These are phyloP conservation scores for Tilletia setariae DNA, from an alignment of 1,284 basidiomycete genomes.

Conservation along the genomic window DNA sequence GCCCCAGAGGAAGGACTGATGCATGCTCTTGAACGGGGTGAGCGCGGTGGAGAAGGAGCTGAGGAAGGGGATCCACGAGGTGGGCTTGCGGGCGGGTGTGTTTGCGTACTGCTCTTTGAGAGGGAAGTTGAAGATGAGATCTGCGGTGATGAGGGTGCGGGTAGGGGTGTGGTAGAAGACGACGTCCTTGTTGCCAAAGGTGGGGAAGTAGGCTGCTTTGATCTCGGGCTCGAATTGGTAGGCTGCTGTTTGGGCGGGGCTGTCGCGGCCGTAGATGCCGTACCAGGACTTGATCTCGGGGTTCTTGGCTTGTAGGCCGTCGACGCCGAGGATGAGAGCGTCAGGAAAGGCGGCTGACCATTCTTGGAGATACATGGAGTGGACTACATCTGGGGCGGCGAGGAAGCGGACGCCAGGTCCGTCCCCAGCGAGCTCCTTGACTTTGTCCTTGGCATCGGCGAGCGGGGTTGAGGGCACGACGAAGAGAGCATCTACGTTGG, in stretches of 20 bases:
- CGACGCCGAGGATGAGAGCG: slow-evolving; percentile 56
- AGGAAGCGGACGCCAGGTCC: slow-evolving; percentile 59
- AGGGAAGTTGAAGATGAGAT: slow-evolving; percentile 82
- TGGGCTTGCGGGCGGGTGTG: slow-evolving; percentile 27
- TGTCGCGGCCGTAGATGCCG: slow-evolving; percentile 42
- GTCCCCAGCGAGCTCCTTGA: slow-evolving; percentile 51
- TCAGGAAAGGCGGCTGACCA: slow-evolving; percentile 38
- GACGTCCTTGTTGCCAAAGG: slow-evolving; percentile 79
- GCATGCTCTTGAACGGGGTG: slow-evolving; percentile 26
- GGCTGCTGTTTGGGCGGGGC: slow-evolving; percentile 16
- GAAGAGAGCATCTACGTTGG: slow-evolving; percentile 63
- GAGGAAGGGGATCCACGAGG: slow-evolving; percentile 41
- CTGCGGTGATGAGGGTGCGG: slow-evolving; percentile 78
- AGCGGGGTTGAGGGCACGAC: slow-evolving; percentile 80
- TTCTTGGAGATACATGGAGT: slow-evolving; percentile 57
- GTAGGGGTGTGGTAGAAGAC: slow-evolving; percentile 78
- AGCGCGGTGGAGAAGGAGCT: slow-evolving; percentile 18
- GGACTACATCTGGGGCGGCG: slow-evolving; percentile 58
- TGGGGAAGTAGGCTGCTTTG: slow-evolving; percentile 65
- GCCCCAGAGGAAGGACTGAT: slow-evolving; percentile 32
- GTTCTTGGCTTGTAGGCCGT: slow-evolving; percentile 56
- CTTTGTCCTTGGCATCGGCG: slow-evolving; percentile 65
- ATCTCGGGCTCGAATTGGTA: slow-evolving; percentile 45
- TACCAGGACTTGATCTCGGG: slow-evolving; percentile 56
- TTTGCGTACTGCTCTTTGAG: slow-evolving; percentile 28